These are phyloP conservation scores for Sugiyamaella japonica DNA, from an alignment of 1,139 yeast genomes.

Conservation along the genomic window DNA sequence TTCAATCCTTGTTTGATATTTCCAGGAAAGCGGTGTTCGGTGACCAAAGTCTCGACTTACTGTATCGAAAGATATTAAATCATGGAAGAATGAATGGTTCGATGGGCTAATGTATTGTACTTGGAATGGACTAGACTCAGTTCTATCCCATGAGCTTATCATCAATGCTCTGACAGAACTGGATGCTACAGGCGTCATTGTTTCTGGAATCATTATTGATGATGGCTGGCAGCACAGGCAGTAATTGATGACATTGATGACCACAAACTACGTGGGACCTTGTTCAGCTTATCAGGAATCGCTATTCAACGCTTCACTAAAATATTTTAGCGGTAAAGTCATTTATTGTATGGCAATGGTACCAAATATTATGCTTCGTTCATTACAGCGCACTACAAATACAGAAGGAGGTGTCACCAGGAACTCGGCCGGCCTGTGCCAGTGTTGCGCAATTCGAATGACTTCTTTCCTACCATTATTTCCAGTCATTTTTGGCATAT, in stretches of 20 bases:
- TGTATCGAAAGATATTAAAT: neutral
- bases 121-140: constrained; percentile 38
- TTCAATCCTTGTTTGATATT: constrained; percentile 15
- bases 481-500: constrained; percentile 39
- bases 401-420: neutral
- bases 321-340: constrained; percentile 33
- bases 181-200: constrained; percentile 28
- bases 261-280: constrained; percentile 25
- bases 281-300: constrained; percentile 34
- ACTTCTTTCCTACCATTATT: constrained; percentile 33
- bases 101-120: constrained; percentile 36
- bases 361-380: constrained; percentile 31
- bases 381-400: constrained; percentile 19
- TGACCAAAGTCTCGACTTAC: neutral
- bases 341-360: constrained; percentile 40
- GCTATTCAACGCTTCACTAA: constrained; percentile 27
- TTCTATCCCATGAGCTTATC: constrained; percentile 30
- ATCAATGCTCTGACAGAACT: constrained; percentile 32
- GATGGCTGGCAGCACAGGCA: constrained; percentile 41
- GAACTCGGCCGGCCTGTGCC: constrained; percentile 22
- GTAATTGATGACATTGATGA: constrained; percentile 32
- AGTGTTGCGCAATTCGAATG: constrained; percentile 37
- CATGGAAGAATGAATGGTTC: constrained; percentile 26
- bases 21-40: constrained; percentile 5
- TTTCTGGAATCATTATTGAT: constrained; percentile 35